Evolutionary conservation across 2,329 filamentous ascomycete species (phyloP), one percentile per base, ranked within the genome.

Genomic region (Clonostachys solani): DNA sequence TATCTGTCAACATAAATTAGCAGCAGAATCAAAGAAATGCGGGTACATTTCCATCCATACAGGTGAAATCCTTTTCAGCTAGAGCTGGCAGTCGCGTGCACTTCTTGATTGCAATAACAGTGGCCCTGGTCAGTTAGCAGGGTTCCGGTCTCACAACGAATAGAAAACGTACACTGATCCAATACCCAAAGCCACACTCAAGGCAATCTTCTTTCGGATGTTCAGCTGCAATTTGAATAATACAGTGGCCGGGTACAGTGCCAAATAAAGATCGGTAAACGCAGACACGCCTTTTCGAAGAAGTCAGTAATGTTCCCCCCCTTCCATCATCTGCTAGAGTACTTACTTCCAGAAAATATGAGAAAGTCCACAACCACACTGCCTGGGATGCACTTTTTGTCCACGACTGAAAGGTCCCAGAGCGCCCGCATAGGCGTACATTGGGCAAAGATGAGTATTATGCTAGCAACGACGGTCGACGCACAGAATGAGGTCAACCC

Each of bases 201-300:
- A 50, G 1, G 62, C 68, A 9, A 72, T 45, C 56, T 73, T 73
- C 58, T 71, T 72, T 45, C 56, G 60, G 8, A 60, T 48, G 17
- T 61, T 61, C 54, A 73, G 59, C 35, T 69, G 63, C 8, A 73
- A 54, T 9, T 56, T 54, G 37, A 50, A 64, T 0, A 73, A 57
- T 1, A 72, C 60, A 3, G 65, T 43, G 4, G 63, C 60, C 1
- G 69, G 69, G 36, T 72, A 73, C 1, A 71, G 50, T 13, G 70
- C 67, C 5, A 73, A 60, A 43, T 73, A 73, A 1, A 72, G 53
- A 49, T 73, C 69, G n/a, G 65, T 59, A 18, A 63, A 53, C 2
- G 60, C 66, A 13, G 63, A 69, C 16, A 64, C 52, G 0, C 55
- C 64, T 66, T 43, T 29, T 29, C 23, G 9, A 29, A 29, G 9